Base-by-base conservation (phyloP, 2,329 filamentous ascomycete species). In the Stachybotrys chlorohalonatus region DNA sequence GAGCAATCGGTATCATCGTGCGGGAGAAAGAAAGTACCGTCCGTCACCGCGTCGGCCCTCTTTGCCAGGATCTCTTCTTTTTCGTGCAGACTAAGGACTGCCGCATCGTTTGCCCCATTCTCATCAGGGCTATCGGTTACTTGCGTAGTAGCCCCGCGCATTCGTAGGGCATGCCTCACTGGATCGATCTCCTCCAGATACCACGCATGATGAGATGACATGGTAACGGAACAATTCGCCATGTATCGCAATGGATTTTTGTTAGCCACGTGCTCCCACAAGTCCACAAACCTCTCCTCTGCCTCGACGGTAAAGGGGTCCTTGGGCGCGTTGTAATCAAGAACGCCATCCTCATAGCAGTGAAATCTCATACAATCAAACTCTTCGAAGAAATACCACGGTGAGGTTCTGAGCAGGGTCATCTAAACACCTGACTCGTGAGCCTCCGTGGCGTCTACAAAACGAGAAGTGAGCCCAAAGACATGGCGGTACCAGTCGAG, bases 401-500 rank as follows among this genome's bases (percentile, higher is more conserved):
- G 65, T 0, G 63, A 65, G 7, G 58, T 60, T 16, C 58, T 39
- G 7, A 68, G 55, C 1, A 59, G 47, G 3, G 47, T 36, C 11
- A 53, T 54, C 65, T 64, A 68, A 15, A 63, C 52, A 31, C 65
- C 62, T 24, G 66, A 62, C 11, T 53, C 49, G 42, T 62, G 60
- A 13, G 59, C 62, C 16, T 59, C 55, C 8, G 57, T 36, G 32
- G 58, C 56, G n/a, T 61, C 56, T 6, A 59, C 50, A 24, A 53
- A 56, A 30, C 55, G 57, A 8, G 57, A 49, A 13, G 49, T 53
- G 39, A 42, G 36, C 9, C 57, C 52, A 51, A 63, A 52, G 52
- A 60, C 63, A 46, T 61, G 57, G 53, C 65, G 64, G 57, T 65
- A 68, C 64, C 62, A 68, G 54, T 56, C 52, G 47, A 68, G 57